These are phyloP conservation scores for Cucumis melo DNA, from an alignment of 306 rosid species.

Conservation along the genomic window DNA sequence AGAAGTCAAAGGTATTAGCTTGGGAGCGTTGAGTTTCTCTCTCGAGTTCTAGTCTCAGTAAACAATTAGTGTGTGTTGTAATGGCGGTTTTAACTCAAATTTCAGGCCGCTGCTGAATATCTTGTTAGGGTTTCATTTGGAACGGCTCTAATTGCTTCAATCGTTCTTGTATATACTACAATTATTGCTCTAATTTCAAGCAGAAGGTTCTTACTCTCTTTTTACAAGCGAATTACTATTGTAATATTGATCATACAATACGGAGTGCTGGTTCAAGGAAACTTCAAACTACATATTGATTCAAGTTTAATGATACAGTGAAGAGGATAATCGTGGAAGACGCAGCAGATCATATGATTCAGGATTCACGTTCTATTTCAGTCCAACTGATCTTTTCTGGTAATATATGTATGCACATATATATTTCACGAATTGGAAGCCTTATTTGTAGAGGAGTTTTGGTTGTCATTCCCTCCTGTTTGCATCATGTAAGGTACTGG, in stretches of 20 bases:
- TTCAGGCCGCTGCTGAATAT: conserved; percentile 73
- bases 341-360: conserved; percentile 85
- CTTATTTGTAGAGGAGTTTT: conserved; percentile 7
- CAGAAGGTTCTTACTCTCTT: conserved; percentile 37
- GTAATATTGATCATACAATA: neutral
- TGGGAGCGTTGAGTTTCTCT: neutral
- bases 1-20: conserved; percentile 61
- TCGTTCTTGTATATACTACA: conserved; percentile 86
- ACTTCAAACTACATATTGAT: conserved; percentile 8
- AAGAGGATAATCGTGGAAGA: conserved; percentile 85
- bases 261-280: neutral
- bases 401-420: conserved; percentile 10
- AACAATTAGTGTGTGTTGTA: conserved; percentile 1
- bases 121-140: conserved; percentile 92
- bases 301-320: conserved; percentile 37
- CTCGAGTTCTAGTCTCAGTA: neutral
- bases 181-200: conserved; percentile 78
- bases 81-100: conserved; percentile 9
- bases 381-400: conserved; percentile 82
- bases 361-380: conserved; percentile 57
- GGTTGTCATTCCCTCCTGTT: conserved; percentile 6
- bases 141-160: conserved; percentile 82
- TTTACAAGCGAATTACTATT: neutral
- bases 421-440: neutral
- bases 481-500: conserved; percentile 65